phyloP scores from a whole-genome alignment of 495 filamentous ascomycete species.

The Chaetomium tenue region DNA sequence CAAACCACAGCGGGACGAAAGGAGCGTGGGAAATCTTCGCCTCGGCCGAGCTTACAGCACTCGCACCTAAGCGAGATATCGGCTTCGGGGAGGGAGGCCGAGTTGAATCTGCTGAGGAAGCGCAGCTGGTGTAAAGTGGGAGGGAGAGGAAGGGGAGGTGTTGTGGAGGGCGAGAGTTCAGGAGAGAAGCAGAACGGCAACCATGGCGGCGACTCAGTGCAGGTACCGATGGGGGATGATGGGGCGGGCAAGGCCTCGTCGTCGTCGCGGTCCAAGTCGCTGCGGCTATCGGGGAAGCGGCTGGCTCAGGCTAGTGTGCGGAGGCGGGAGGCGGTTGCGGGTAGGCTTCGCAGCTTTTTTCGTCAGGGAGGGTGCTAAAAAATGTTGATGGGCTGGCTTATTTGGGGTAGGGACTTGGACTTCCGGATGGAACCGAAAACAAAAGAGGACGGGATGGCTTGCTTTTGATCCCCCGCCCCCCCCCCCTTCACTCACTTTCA shows the following conservation, averaged over 20 bases:
- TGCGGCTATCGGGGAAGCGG: slow-evolving; percentile 31
- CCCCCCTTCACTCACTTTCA: too few relatives aligned
- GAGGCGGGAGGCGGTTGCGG: slow-evolving; percentile 41
- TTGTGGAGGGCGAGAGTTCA: neutral
- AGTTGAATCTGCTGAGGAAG: neutral
- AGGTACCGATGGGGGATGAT: slow-evolving; percentile 6
- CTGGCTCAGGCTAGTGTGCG: slow-evolving; percentile 38
- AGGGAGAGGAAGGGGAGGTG: too few relatives aligned
- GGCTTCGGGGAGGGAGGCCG: slow-evolving; percentile 13
- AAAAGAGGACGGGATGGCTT: too few relatives aligned
- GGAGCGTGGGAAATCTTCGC: neutral
- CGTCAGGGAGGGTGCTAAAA: slow-evolving; percentile 24
- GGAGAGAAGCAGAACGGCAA: slow-evolving; percentile 21
- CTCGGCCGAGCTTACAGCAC: slow-evolving; percentile 20
- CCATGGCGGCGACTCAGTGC: neutral
- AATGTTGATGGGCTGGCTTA: too few relatives aligned
- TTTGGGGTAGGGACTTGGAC: too few relatives aligned
- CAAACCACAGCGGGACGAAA: slow-evolving; percentile 8
- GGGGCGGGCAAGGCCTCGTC: slow-evolving; percentile 13
- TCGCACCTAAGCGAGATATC: slow-evolving; percentile 26
- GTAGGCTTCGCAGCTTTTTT: slow-evolving; percentile 47
- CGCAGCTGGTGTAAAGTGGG: neutral
- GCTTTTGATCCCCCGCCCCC: too few relatives aligned
- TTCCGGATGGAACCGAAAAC: too few relatives aligned
- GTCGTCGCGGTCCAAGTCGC: neutral